Evolutionary conservation across 768 basidiomycete genomes (phyloP).

Genomic region (Psilocybe subaeruginosa): DNA sequence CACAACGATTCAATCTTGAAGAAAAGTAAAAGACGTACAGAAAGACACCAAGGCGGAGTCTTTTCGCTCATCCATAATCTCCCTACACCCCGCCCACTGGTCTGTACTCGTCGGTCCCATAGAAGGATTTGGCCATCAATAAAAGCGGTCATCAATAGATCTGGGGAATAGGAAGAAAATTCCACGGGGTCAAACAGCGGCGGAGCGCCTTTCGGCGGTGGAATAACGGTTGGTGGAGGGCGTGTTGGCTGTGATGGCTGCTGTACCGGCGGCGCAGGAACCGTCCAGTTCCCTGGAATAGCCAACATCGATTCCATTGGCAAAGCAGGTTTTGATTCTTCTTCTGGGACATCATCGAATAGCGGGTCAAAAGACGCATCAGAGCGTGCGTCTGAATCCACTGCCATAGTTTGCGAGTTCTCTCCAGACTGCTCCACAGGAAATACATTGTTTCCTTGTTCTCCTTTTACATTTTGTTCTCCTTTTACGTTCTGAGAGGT

Average conservation of each 20-base stretch:
- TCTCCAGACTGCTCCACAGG: constrained; percentile 3
- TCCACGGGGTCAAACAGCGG: constrained; percentile 66
- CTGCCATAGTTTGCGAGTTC: constrained; percentile 15
- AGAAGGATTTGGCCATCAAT: constrained; percentile 93
- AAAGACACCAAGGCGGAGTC: constrained; percentile 95
- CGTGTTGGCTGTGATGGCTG: constrained; percentile 15
- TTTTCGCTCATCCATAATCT: constrained; percentile 89
- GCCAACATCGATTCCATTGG: constrained; percentile 24
- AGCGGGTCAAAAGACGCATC: constrained; percentile 86
- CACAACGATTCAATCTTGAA: background rate
- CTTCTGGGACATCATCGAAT: constrained; percentile 71
- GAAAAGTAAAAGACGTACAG: constrained; percentile 53
- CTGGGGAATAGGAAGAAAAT: constrained; percentile 72
- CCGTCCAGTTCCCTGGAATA: constrained; percentile 21
- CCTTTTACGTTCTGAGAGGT: constrained; percentile 1
- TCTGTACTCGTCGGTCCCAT: constrained; percentile 83
- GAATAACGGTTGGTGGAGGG: constrained; percentile 33
- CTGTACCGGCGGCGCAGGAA: constrained; percentile 15
- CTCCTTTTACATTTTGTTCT: background rate
- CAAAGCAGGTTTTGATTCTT: constrained; percentile 7
- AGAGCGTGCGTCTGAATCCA: constrained; percentile 67
- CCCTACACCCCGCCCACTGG: constrained; percentile 72
- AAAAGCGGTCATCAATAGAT: constrained; percentile 85
- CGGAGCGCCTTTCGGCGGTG: constrained; percentile 75
- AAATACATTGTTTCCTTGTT: background rate